Conservation (phyloP, 2,329 filamentous ascomycete genomes). For the Calonectria pauciramosa region DNA sequence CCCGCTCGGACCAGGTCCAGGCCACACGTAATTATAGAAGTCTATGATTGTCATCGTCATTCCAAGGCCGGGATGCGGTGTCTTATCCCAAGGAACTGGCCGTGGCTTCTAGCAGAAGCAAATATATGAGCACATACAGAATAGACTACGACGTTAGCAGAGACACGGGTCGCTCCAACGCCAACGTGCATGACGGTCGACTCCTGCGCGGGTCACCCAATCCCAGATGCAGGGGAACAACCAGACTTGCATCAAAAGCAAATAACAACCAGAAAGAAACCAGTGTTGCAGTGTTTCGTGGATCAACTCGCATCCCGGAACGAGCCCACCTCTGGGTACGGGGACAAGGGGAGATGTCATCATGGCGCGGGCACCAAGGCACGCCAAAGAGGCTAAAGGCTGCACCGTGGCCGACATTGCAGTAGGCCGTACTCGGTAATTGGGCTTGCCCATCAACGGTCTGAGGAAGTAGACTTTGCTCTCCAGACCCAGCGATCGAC, state of each 20-base stretch:
- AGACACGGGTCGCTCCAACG: conserved; percentile 12
- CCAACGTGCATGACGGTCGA: conserved; percentile 34
- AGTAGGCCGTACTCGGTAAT: conserved; percentile 32
- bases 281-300: conserved; percentile 14
- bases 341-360: conserved; percentile 36
- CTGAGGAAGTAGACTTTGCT: conserved; percentile 14
- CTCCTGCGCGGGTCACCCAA: conserved; percentile 21
- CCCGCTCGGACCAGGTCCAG: background rate
- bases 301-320: conserved; percentile 17
- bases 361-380: conserved; percentile 32
- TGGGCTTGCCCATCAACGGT: conserved; percentile 17
- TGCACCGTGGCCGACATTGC: conserved; percentile 26
- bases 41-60: conserved; percentile 22
- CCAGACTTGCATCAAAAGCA: conserved; percentile 13
- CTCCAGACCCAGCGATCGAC: conserved; percentile 22
- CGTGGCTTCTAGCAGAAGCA: conserved; percentile 15
- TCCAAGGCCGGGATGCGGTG: conserved; percentile 16
- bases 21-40: conserved; percentile 38
- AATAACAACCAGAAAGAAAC: conserved; percentile 15
- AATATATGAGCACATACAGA: conserved; percentile 5
- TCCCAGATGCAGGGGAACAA: conserved; percentile 33
- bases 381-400: conserved; percentile 31
- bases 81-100: conserved; percentile 24
- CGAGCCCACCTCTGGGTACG: conserved; percentile 23
- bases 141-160: conserved; percentile 5